Conservation (phyloP, 306 rosid genomes). For the Macrotyloma uniflorum region DNA sequence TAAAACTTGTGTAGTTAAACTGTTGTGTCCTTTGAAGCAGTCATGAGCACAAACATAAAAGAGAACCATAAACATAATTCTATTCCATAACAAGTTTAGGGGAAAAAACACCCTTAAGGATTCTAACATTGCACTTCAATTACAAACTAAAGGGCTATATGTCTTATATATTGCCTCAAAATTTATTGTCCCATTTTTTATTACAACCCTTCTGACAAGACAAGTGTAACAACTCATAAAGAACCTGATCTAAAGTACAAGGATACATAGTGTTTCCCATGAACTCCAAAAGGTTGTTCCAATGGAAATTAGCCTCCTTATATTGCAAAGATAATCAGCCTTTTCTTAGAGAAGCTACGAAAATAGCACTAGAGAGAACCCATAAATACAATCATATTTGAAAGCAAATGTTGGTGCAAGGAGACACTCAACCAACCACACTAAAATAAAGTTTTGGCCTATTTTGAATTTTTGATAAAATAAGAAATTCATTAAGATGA, state of each 20-base stretch:
- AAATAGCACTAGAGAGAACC: background rate
- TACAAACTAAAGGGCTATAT: background rate
- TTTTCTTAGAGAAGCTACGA: background rate
- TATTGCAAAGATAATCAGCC: background rate
- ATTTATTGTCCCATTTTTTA: background rate
- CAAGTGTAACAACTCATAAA: background rate
- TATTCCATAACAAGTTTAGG: background rate
- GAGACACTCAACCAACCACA: background rate
- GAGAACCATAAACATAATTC: slow-evolving; percentile 13
- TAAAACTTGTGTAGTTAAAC: slow-evolving; percentile 27
- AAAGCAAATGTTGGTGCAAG: background rate
- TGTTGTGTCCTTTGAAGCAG: slow-evolving; percentile 18
- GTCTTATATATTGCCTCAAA: background rate
- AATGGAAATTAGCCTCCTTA: background rate
- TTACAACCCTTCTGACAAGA: background rate
- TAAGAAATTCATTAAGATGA: slow-evolving; percentile 1
- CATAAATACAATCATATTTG: background rate
- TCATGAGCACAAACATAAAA: background rate
- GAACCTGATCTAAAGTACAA: background rate
- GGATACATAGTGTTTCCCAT: background rate
- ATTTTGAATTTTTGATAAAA: background rate
- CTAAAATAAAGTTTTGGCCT: background rate
- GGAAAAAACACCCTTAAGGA: background rate
- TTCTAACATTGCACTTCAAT: background rate
- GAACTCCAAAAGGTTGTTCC: background rate